Evolutionary conservation across 306 rosid genomes (phyloP).

Genomic region (Potentilla sterilis): DNA sequence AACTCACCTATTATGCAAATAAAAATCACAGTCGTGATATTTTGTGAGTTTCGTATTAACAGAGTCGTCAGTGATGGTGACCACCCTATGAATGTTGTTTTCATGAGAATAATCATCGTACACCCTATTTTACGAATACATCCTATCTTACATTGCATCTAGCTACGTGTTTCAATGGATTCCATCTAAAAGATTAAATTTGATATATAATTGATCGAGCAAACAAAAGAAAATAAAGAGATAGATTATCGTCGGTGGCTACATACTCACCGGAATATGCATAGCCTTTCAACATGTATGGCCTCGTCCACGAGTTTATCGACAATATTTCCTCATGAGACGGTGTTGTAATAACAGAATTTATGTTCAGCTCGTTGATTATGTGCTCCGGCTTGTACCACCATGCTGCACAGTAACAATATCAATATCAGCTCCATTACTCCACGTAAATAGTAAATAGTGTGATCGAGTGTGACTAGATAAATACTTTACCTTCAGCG

Average conservation of each 20-base stretch:
- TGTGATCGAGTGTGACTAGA: neutral
- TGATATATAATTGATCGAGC: too few relatives aligned
- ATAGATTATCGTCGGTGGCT: neutral
- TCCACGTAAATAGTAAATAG: too few relatives aligned
- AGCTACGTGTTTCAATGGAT: neutral
- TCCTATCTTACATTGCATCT: neutral
- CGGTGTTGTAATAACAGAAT: constrained; percentile 87
- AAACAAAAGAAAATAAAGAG: neutral
- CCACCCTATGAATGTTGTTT: neutral
- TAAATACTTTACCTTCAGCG: constrained; percentile 47
- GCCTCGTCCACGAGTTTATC: constrained; percentile 63
- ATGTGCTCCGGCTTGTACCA: constrained; percentile 87
- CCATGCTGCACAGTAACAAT: constrained; percentile 57
- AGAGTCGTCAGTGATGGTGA: neutral
- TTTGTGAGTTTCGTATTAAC: too few relatives aligned
- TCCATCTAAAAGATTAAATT: neutral
- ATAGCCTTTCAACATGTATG: constrained; percentile 67
- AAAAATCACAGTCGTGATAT: neutral
- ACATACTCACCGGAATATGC: constrained; percentile 87
- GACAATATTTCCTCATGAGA: constrained; percentile 79
- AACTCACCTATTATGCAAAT: too few relatives aligned
- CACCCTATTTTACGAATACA: neutral
- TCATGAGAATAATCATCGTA: neutral
- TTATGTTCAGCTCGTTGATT: constrained; percentile 78
- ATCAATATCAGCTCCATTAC: neutral